These are phyloP conservation scores for Umbelopsis sp. DNA, from an alignment of 371 early-diverging fungal genomes.

Conservation along the genomic window DNA sequence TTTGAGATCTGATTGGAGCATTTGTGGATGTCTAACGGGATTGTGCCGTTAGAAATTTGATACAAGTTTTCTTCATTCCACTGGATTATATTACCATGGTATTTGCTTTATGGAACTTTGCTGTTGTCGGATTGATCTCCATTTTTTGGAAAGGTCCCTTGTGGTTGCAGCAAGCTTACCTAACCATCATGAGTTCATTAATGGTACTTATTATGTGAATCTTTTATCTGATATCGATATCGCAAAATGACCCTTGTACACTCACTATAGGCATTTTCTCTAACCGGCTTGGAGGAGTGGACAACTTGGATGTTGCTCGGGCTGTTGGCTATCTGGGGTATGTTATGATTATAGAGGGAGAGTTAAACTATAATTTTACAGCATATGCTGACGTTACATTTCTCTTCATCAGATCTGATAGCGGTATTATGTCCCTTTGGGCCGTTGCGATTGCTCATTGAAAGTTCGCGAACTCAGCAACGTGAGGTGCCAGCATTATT, in stretches of 20 bases:
- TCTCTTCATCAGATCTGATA: constrained; percentile 66
- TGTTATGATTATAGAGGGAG: constrained; percentile 4
- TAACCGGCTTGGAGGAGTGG: constrained; percentile 75
- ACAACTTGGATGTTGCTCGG: constrained; percentile 87
- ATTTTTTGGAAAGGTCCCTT: constrained; percentile 86
- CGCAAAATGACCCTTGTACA: no score
- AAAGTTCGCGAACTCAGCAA: constrained; percentile 72
- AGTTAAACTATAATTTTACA: no score
- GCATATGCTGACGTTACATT: background rate
- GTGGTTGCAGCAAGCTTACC: constrained; percentile 76
- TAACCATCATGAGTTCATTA: constrained; percentile 80
- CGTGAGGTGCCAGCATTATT: constrained; percentile 82
- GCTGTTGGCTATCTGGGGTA: constrained; percentile 85
- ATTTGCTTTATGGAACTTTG: constrained; percentile 83
- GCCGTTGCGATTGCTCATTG: constrained; percentile 83
- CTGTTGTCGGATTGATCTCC: constrained; percentile 73
- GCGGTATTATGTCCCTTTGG: constrained; percentile 91
- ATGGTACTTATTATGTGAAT: constrained; percentile 55
- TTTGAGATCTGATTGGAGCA: constrained; percentile 2
- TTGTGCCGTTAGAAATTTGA: constrained; percentile 39
- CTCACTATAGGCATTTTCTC: constrained; percentile 62
- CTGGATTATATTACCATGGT: constrained; percentile 77
- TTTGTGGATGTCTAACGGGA: background rate
- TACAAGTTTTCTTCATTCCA: constrained; percentile 68
- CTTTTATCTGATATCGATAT: no score